Evolutionary conservation across 2,329 filamentous ascomycete species (phyloP), one percentile per base, ranked within the genome.

Genomic region (Endocalyx cinctus): DNA sequence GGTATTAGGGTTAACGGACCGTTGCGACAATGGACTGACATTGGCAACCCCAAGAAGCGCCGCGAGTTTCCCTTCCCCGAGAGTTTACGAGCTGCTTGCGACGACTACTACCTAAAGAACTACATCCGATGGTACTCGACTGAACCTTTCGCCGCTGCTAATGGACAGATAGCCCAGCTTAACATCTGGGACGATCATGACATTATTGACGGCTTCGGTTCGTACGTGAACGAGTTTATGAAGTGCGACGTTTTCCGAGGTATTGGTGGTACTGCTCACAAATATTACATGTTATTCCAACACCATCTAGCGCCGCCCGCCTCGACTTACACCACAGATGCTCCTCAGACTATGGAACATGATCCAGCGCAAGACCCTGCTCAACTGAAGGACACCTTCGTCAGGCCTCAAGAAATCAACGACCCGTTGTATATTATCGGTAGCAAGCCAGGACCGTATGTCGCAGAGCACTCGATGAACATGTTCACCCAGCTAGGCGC

Each of bases 151-250:
- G 82, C 86, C 2, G 70, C 83, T 50, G 87, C 87, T 20, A 94
- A 89, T 47, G 84, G 84, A 2, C 88, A 96, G 57, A 97, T 98
- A 41, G 82, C 92, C 1, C 94, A 95, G 76, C 66, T 98, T 45
- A 98, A 97, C 53, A 86, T 98, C 27, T 98, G 90, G 89, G 92
- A 98, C 58, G 92, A 98, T 50, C 92, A 97, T 57, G 86, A 92
- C 64, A 88, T 89, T 46, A 92, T 90, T 46, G 84, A 89, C 59
- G 92, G 92, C 0, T 98, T 87, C 55, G 92, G 92, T 4, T 95
- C 88, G 1, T 98, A 98, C 59, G 80, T 88, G 17, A 80, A 96
- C 51, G 79, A 88, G 23, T 97, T 97, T 55, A 97, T 97, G 88
- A 78, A 76, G 49, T 92, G 87, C 32, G 75, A 87, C 29, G 87